Conservation (phyloP, 371 early-diverging fungal species). For the Aphelidium insulamus region DNA sequence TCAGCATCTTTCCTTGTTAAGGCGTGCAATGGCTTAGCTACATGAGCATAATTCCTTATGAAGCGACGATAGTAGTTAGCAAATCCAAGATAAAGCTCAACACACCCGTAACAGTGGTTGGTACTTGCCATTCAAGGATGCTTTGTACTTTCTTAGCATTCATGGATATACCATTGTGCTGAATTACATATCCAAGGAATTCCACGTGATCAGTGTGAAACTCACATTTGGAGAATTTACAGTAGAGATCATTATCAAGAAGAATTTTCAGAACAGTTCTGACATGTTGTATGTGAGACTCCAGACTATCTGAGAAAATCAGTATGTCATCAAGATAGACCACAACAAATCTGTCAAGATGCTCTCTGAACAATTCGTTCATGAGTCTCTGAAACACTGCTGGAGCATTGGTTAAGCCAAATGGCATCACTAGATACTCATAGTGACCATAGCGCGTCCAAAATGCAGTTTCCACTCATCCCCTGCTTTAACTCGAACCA, state of each 20-base stretch:
- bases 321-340: slow-evolving; percentile 17
- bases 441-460: slow-evolving; percentile 6
- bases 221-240: slow-evolving; percentile 15
- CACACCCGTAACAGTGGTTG: slow-evolving; percentile 10
- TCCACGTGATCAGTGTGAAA: slow-evolving; percentile 10
- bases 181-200: slow-evolving; percentile 19
- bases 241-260: slow-evolving; percentile 6
- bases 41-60: slow-evolving; percentile 13
- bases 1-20: slow-evolving; percentile 10
- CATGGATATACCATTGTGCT: slow-evolving; percentile 5
- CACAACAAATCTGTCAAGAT: slow-evolving; percentile 5
- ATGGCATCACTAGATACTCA: slow-evolving; percentile 14
- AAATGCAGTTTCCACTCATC: slow-evolving; percentile 12
- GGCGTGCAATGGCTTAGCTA: slow-evolving; percentile 13
- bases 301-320: slow-evolving; percentile 8
- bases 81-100: slow-evolving; percentile 22
- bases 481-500: slow-evolving; percentile 1
- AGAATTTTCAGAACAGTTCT: slow-evolving; percentile 10
- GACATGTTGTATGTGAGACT: slow-evolving; percentile 9
- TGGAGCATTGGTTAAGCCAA: slow-evolving; percentile 15
- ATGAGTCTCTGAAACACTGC: slow-evolving; percentile 14
- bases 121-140: slow-evolving; percentile 15
- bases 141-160: slow-evolving; percentile 12
- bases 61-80: slow-evolving; percentile 24
- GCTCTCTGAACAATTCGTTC: slow-evolving; percentile 7